Evolutionary conservation across 371 early-diverging fungal species (phyloP), one percentile per base, ranked within the genome.

Genomic region (Mortierella sp.): DNA sequence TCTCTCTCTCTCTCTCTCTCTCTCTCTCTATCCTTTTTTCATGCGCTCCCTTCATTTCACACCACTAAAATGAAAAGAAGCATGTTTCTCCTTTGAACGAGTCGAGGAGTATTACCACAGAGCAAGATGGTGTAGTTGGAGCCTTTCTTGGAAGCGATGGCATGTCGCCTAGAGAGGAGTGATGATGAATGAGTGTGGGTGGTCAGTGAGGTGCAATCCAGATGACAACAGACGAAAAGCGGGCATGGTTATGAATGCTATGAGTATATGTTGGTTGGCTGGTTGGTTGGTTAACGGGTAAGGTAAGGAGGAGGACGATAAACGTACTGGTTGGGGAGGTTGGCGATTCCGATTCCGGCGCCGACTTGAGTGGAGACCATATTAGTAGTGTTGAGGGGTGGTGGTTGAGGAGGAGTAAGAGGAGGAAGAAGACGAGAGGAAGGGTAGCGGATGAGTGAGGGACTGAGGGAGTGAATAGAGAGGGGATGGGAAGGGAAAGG

Each of bases 291-390:
- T 22, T 16, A 47, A 47, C 22, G 22, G 47, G 16, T 47, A 22
- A 16, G 22, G 13, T 19, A 4, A 45, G n/a, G 10, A 11, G 24
- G 24, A 48, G 45, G 13, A 0, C 22, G n/a, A 26, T n/a, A 26
- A 7, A 64, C 50, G 50, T 50, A 50, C 50, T 99, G 99, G 91
- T 99, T 99, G 58, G 99, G 99, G 78, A 99, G 90, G 90, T 98
- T 98, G 86, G 98, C 97, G 78, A 99, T 97, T 73, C 99, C 99
- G 77, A 98, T 95, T 76, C 94, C 94, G 45, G 90, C 86, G 67
- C 90, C 82, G 80, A 89, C 86, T 43, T 90, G 87, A 24, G 86
- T 83, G 66, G 90, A 85, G 40, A 90, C 77, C 90, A 91, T 90
- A 4, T 29, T 61, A 29, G 10, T 63, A 31, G 37, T 64, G 45